These are phyloP conservation scores for Diplocarpon rosae DNA, from an alignment of 2,329 filamentous ascomycete species.

Conservation along the genomic window DNA sequence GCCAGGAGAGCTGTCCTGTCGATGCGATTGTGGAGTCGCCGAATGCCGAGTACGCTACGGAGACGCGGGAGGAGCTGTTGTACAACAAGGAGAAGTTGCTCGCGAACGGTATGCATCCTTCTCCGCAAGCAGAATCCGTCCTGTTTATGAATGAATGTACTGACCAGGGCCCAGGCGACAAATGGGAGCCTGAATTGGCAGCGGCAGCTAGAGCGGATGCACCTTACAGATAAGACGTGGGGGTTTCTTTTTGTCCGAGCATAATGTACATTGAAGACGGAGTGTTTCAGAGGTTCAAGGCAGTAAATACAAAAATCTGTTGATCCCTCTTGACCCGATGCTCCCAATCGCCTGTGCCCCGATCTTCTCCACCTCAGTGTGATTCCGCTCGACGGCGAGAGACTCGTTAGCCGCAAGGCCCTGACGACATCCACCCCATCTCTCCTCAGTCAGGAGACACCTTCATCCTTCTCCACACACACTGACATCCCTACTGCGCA, in stretches of 20 bases:
- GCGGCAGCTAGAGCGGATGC: constrained; percentile 87
- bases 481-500: no score
- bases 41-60: constrained; percentile 65
- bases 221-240: constrained; percentile 61
- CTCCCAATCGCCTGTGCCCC: not conserved
- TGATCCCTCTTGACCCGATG: not conserved
- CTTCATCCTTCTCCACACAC: no score
- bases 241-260: constrained; percentile 3
- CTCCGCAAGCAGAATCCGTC: no score
- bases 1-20: constrained; percentile 97
- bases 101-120: constrained; percentile 44
- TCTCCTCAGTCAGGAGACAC: no score
- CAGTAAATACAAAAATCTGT: not conserved
- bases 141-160: not conserved
- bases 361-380: not conserved
- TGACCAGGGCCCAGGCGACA: constrained; percentile 44
- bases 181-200: constrained; percentile 96
- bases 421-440: no score
- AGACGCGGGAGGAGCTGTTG: constrained; percentile 81
- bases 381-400: not conserved
- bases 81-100: constrained; percentile 97
- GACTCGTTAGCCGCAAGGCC: no score
- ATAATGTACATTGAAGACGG: constrained; percentile 19
- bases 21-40: constrained; percentile 80
- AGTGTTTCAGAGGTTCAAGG: constrained; percentile 13